Evolutionary conservation across 352 stramenopile genomes (phyloP).

Genomic region (Pythium brachiatum): DNA sequence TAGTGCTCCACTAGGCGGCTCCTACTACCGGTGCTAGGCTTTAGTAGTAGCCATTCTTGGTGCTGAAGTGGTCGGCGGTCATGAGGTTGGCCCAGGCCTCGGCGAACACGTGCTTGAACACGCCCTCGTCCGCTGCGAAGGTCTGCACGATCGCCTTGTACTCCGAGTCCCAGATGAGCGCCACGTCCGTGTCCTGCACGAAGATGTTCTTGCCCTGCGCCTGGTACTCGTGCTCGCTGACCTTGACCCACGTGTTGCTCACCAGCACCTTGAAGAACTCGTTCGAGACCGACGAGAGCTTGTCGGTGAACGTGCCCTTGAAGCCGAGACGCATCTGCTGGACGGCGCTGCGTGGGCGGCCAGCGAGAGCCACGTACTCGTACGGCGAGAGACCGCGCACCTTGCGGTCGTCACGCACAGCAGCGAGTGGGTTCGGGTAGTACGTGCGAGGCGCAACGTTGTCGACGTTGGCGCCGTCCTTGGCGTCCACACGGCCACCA

Average conservation of each 20-base stretch:
- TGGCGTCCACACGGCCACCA: constrained; percentile 78
- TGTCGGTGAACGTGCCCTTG: constrained; percentile 78
- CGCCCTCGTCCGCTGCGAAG: constrained; percentile 92
- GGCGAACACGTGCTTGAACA: constrained; percentile 50
- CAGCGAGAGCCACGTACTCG: constrained; percentile 93
- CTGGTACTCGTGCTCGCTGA: constrained; percentile 81
- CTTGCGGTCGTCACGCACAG: constrained; percentile 92
- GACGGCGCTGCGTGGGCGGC: constrained; percentile 85
- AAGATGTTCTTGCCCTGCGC: constrained; percentile 81
- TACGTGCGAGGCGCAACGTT: constrained; percentile 90
- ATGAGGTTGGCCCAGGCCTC: constrained; percentile 43
- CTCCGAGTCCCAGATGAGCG: constrained; percentile 81
- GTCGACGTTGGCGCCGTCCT: constrained; percentile 60
- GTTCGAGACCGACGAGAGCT: constrained; percentile 87
- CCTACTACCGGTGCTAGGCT: not conserved
- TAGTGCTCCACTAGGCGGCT: no score
- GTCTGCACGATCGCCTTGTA: constrained; percentile 87
- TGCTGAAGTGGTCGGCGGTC: constrained; percentile 35
- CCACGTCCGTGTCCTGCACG: constrained; percentile 90
- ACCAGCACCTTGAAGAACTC: constrained; percentile 87
- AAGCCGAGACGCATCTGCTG: constrained; percentile 86
- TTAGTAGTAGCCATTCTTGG: constrained; percentile 25
- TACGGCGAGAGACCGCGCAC: constrained; percentile 89
- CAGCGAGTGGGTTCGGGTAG: constrained; percentile 57
- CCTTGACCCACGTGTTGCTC: constrained; percentile 85